Evolutionary conservation across 257 asterid genomes (phyloP).

Genomic region (Solanum corneliomulleri): DNA sequence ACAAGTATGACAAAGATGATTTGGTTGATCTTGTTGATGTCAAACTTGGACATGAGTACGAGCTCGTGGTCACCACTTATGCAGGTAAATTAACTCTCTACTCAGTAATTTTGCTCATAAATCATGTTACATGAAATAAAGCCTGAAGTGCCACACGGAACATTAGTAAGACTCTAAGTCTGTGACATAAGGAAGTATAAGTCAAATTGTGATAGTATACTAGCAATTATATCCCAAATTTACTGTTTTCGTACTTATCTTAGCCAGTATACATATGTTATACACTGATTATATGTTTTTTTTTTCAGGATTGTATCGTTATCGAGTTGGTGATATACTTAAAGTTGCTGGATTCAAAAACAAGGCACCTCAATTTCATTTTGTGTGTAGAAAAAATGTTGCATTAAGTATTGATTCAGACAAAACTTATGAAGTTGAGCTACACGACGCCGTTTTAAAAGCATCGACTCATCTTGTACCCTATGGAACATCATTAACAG

Average conservation of each 20-base stretch:
- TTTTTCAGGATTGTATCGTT: slow-evolving; percentile 22
- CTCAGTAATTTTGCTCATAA: background rate
- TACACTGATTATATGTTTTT: background rate
- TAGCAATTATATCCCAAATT: background rate
- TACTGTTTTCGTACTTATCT: background rate
- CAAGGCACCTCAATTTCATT: slow-evolving; percentile 31
- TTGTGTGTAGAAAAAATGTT: slow-evolving; percentile 25
- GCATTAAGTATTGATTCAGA: slow-evolving; percentile 32
- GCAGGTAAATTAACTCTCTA: background rate
- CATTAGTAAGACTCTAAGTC: too few relatives aligned
- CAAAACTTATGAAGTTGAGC: slow-evolving; percentile 29
- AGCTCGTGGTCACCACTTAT: slow-evolving; percentile 11
- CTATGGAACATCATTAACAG: slow-evolving; percentile 5
- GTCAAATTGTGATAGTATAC: background rate
- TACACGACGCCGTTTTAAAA: slow-evolving; percentile 23
- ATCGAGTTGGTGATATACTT: slow-evolving; percentile 33
- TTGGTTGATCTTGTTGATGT: slow-evolving; percentile 16
- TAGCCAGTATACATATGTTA: background rate
- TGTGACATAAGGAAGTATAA: background rate
- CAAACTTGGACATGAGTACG: slow-evolving; percentile 3
- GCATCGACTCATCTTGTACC: slow-evolving; percentile 5
- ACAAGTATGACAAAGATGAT: background rate
- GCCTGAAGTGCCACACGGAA: too few relatives aligned
- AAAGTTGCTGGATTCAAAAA: slow-evolving; percentile 27
- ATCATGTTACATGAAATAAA: background rate